phyloP scores from a whole-genome alignment of 768 basidiomycete genomes.

The Austroboletus eburneus region DNA sequence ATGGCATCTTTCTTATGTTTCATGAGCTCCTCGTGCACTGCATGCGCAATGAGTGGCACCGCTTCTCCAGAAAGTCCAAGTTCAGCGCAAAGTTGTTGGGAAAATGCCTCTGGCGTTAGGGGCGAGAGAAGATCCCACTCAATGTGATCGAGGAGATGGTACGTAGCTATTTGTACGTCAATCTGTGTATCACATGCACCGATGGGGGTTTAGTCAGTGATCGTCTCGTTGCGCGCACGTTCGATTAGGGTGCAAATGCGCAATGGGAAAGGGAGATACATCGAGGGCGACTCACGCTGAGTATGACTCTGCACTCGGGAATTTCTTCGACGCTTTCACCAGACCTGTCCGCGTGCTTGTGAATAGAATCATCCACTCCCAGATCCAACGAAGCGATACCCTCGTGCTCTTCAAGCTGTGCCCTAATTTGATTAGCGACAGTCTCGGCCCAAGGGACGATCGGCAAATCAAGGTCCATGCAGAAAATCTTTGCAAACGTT shows the following conservation, averaged over 20 bases:
- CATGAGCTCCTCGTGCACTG: slow-evolving; percentile 91
- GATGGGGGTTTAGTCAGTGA: slow-evolving; percentile 7
- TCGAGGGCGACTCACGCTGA: slow-evolving; percentile 52
- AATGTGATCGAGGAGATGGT: slow-evolving; percentile 91
- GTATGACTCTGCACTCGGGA: slow-evolving; percentile 76
- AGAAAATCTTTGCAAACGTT: slow-evolving; percentile 82
- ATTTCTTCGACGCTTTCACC: slow-evolving; percentile 57
- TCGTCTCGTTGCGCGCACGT: slow-evolving; percentile 13
- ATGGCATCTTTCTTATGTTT: slow-evolving; percentile 94
- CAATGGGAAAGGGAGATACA: slow-evolving; percentile 9
- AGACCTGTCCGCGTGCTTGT: slow-evolving; percentile 12
- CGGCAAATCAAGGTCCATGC: slow-evolving; percentile 82
- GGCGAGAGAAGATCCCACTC: slow-evolving; percentile 98
- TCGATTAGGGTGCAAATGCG: slow-evolving; percentile 13
- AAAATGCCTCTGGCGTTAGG: slow-evolving; percentile 84
- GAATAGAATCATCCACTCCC: slow-evolving; percentile 35
- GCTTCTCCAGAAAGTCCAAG: slow-evolving; percentile 88
- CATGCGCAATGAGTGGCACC: slow-evolving; percentile 83
- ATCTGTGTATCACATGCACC: slow-evolving; percentile 49
- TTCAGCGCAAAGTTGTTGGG: slow-evolving; percentile 74
- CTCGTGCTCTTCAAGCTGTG: slow-evolving; percentile 89
- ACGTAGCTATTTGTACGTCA: slow-evolving; percentile 92
- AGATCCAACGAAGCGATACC: slow-evolving; percentile 76
- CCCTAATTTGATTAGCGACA: slow-evolving; percentile 80
- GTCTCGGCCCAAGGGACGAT: slow-evolving; percentile 63